A percentile compares a stretch with the other conserved stretches of the same genome.
Conservation (phyloP, 1,284 basidiomycete species). For the Cutaneotrichosporon sp. region DNA sequence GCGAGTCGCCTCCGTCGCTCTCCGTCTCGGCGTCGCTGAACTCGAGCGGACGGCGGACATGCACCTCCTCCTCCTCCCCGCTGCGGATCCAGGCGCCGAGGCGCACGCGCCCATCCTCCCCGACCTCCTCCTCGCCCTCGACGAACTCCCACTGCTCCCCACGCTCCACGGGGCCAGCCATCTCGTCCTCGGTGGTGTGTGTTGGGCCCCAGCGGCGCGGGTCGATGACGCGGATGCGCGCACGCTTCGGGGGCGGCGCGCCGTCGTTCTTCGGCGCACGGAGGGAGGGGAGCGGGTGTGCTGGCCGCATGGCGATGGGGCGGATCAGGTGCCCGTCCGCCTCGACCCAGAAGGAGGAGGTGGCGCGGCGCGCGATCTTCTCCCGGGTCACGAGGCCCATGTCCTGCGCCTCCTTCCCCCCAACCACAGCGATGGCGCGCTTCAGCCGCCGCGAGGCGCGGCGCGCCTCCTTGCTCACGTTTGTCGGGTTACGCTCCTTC, state of each 20-base stretch:
- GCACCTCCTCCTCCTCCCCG: conserved; percentile 9
- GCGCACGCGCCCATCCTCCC: conserved; percentile 18
- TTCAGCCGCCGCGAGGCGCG: conserved; percentile 14
- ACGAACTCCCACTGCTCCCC: conserved; percentile 18
- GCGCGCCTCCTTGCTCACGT: conserved; percentile 17
- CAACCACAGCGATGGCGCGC: conserved; percentile 19
- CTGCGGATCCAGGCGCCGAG: conserved; percentile 18
- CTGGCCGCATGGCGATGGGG: conserved; percentile 43
- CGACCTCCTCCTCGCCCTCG: conserved; percentile 13
- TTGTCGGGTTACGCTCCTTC: conserved; percentile 27
- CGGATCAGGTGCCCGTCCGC: conserved; percentile 37
- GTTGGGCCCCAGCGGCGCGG: conserved; percentile 30
- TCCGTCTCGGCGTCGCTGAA: conserved; percentile 13
- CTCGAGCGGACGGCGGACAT: conserved; percentile 7
- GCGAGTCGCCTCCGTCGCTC: background rate
- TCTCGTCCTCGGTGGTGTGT: conserved; percentile 20
- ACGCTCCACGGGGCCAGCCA: conserved; percentile 8
- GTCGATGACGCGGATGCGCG: conserved; percentile 40
- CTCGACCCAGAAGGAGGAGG: conserved; percentile 35
- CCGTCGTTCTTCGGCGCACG: background rate
- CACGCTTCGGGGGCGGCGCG: conserved; percentile 20
- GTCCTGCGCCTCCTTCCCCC: conserved; percentile 49
- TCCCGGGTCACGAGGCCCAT: conserved; percentile 36
- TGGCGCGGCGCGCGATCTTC: conserved; percentile 17
- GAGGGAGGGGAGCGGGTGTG: conserved; percentile 34